Evolutionary conservation across 2,329 filamentous ascomycete genomes (phyloP).

Genomic region (Aspergillus nomiae): DNA sequence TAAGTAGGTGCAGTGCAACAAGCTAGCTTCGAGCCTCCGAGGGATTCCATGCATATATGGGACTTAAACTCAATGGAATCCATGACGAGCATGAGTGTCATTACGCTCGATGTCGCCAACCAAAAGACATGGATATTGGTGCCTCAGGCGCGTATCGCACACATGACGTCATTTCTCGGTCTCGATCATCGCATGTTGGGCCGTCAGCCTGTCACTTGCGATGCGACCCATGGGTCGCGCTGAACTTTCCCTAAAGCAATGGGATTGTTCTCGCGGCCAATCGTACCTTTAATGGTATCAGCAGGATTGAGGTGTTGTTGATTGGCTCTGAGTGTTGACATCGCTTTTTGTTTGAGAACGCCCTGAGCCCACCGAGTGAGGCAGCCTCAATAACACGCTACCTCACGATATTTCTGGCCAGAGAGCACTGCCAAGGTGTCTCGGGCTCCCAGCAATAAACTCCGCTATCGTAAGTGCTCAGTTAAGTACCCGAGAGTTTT

Average conservation of each 20-base stretch:
- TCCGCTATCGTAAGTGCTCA: too few relatives aligned
- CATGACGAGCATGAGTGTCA: conserved; percentile 3
- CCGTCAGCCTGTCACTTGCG: neutral
- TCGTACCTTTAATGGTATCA: neutral
- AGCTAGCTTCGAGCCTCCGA: neutral
- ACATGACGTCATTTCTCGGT: neutral
- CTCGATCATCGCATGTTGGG: neutral
- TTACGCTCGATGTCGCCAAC: neutral
- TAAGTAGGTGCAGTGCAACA: neutral
- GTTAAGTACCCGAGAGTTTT: too few relatives aligned
- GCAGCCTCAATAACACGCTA: too few relatives aligned
- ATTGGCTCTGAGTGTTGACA: neutral
- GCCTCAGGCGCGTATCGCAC: neutral
- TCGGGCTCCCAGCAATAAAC: too few relatives aligned
- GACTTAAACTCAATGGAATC: neutral
- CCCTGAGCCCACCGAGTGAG: neutral
- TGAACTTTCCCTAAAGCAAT: neutral
- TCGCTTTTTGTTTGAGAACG: neutral
- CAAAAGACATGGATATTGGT: neutral
- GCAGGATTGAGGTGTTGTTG: neutral
- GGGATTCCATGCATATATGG: neutral
- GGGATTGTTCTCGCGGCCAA: neutral
- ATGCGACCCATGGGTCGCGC: neutral
- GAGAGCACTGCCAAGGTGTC: too few relatives aligned
- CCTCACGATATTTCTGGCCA: too few relatives aligned